Conservation (phyloP, 768 basidiomycete species). For the Phlebiopsis gigantea region DNA sequence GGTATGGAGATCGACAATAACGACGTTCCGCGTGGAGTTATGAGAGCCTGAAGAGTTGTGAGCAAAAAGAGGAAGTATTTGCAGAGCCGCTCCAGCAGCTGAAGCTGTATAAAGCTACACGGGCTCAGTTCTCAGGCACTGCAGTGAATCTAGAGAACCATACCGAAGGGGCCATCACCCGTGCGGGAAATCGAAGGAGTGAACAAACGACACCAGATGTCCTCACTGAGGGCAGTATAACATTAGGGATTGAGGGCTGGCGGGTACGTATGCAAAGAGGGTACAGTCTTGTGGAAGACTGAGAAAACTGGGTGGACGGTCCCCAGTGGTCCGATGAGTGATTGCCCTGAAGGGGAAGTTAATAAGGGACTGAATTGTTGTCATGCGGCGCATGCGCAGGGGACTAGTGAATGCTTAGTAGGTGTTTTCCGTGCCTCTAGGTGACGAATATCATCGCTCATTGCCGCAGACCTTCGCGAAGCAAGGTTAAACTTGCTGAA, state of each 20-base stretch:
- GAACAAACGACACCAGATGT: not conserved
- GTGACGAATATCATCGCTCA: not conserved
- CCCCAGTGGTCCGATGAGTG: not conserved
- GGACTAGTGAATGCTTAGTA: not conserved
- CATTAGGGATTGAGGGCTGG: not conserved
- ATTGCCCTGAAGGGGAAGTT: not conserved
- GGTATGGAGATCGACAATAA: constrained; percentile 47
- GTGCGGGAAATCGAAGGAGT: not conserved
- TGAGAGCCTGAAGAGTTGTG: not conserved
- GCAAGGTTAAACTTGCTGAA: not conserved
- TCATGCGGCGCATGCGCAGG: not conserved
- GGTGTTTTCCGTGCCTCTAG: not conserved
- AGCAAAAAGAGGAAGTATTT: not conserved
- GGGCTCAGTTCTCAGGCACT: not conserved
- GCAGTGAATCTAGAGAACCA: not conserved
- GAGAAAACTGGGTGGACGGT: not conserved
- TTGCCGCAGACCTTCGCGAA: not conserved
- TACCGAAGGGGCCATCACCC: not conserved
- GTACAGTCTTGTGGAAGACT: not conserved
- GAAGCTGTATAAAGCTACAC: not conserved
- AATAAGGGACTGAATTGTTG: constrained; percentile 1
- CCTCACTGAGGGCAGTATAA: not conserved
- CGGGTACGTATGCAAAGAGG: no score
- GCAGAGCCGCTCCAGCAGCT: not conserved
- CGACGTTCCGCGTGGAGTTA: constrained; percentile 28